Evolutionary conservation across 805 yeast genomes (phyloP).

Genomic region (Pichia nanzhaoensis): DNA sequence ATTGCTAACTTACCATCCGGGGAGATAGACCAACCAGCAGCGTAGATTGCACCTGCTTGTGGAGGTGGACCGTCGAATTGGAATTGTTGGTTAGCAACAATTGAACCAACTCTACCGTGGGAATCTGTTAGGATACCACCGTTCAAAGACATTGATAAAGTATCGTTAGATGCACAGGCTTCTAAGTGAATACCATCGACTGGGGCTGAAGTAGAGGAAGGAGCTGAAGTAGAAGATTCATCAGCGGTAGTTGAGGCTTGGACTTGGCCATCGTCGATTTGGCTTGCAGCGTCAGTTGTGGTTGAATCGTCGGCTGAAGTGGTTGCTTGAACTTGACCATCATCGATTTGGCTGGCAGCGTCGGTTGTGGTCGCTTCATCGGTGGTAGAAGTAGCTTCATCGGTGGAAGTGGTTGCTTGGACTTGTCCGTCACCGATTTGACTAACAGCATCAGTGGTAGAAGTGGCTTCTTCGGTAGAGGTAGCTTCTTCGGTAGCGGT

Average conservation of each 20-base stretch:
- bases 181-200: slow-evolving; percentile 19
- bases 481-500: slow-evolving; percentile 37
- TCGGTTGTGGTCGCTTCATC: slow-evolving; percentile 14
- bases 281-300: slow-evolving; percentile 29
- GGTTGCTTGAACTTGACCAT: slow-evolving; percentile 39
- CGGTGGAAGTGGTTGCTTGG: slow-evolving; percentile 35
- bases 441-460: slow-evolving; percentile 19
- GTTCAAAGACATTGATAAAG: slow-evolving; percentile 39
- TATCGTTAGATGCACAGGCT: slow-evolving; percentile 31
- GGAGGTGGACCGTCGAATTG: slow-evolving; percentile 64
- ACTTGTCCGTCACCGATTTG: slow-evolving; percentile 45
- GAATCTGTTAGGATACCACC: slow-evolving; percentile 40
- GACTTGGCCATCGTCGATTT: slow-evolving; percentile 43
- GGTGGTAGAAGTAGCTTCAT: slow-evolving; percentile 34
- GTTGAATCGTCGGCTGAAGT: slow-evolving; percentile 35
- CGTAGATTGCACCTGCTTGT: slow-evolving; percentile 50
- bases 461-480: slow-evolving; percentile 26
- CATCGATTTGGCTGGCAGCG: slow-evolving; percentile 37
- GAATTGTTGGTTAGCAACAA: slow-evolving; percentile 59
- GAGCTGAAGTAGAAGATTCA: slow-evolving; percentile 31
- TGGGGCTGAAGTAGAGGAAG: slow-evolving; percentile 29
- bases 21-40: slow-evolving; percentile 46
- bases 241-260: slow-evolving; percentile 34
- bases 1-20: slow-evolving; percentile 42
- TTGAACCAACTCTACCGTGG: slow-evolving; percentile 48